phyloP scores from a whole-genome alignment of 148 eudicot species.

The Euryodendron excelsum region DNA sequence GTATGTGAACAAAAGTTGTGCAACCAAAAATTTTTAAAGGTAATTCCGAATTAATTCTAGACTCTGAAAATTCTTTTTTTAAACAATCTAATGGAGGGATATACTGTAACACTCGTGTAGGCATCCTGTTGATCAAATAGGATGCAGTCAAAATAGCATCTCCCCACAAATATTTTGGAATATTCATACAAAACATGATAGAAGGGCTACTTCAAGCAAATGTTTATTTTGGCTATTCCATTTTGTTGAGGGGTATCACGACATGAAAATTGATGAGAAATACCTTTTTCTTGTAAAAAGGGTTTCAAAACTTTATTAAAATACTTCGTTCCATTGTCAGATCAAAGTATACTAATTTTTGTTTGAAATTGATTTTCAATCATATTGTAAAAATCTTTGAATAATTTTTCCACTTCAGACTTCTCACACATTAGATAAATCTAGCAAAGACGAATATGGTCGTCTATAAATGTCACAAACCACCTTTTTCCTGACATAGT shows the following conservation, averaged over 20 bases:
- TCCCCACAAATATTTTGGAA: neutral
- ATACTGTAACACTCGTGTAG: neutral
- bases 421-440: neutral
- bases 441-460: neutral
- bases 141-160: neutral
- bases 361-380: too few relatives aligned
- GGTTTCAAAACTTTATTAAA: neutral
- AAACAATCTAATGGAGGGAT: neutral
- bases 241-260: neutral
- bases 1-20: neutral
- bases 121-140: neutral
- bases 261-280: neutral
- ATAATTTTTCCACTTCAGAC: neutral
- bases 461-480: neutral
- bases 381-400: neutral
- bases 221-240: neutral
- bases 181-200: too few relatives aligned
- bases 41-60: neutral
- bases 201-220: neutral
- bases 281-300: neutral
- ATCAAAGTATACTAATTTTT: too few relatives aligned
- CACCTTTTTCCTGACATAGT: neutral
- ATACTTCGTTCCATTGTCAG: too few relatives aligned
- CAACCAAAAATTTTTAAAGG: neutral
- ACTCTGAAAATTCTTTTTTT: neutral